Evolutionary conservation across 2,329 filamentous ascomycete genomes (phyloP).

Genomic region (Colletotrichum lupini): DNA sequence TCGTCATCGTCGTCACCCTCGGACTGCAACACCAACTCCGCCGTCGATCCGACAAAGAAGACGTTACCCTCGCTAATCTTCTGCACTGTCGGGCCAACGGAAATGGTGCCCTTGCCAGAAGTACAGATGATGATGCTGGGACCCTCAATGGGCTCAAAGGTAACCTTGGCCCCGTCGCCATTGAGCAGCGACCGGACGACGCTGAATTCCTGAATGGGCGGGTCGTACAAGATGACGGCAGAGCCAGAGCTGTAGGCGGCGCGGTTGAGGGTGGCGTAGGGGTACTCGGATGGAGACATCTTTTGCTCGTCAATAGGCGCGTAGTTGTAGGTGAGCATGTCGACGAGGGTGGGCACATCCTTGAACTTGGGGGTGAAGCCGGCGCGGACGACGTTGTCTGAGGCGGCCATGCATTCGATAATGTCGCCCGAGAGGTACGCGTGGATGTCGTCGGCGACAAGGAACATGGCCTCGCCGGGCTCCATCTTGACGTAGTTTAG

Average conservation of each 20-base stretch:
- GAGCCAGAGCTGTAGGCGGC: conserved; percentile 83
- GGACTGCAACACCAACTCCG: conserved; percentile 83
- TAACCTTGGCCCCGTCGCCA: conserved; percentile 79
- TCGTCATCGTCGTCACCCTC: conserved; percentile 70
- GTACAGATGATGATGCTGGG: conserved; percentile 96
- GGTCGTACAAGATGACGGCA: conserved; percentile 83
- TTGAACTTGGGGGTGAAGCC: conserved; percentile 99
- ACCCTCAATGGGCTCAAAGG: conserved; percentile 86
- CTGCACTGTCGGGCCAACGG: conserved; percentile 83
- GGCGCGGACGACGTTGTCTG: conserved; percentile 98
- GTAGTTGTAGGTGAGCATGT: conserved; percentile 95
- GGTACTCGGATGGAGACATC: conserved; percentile 86
- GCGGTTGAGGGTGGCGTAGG: conserved; percentile 86
- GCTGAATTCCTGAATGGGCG: conserved; percentile 95
- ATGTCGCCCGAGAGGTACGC: conserved; percentile 95
- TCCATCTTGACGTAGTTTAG: conserved; percentile 92
- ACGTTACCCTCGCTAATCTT: conserved; percentile 79
- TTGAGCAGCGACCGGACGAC: conserved; percentile 85
- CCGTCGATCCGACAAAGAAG: conserved; percentile 88
- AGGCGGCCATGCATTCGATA: conserved; percentile 98
- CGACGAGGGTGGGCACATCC: conserved; percentile 87
- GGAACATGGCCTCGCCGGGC: conserved; percentile 93
- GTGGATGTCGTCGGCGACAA: conserved; percentile 97
- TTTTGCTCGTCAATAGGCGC: conserved; percentile 96
- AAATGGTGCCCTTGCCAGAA: conserved; percentile 82